Conservation (phyloP, 2,329 filamentous ascomycete species). For the Leptoxyphium fumago region DNA sequence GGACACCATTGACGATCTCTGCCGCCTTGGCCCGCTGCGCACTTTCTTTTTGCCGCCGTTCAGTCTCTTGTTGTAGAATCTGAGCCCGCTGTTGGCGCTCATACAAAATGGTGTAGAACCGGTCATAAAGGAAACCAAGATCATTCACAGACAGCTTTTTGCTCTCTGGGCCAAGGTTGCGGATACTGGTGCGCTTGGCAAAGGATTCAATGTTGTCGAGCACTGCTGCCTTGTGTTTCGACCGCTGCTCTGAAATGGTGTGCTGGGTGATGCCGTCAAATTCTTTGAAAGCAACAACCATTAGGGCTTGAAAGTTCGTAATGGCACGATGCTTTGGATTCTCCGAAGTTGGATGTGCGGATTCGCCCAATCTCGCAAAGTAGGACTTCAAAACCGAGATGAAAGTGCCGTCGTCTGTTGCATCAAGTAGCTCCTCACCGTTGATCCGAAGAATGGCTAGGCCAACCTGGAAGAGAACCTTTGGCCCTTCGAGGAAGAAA, state of each 20-base stretch:
- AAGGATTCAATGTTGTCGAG: conserved; percentile 95
- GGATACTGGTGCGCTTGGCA: conserved; percentile 87
- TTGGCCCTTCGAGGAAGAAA: conserved; percentile 95
- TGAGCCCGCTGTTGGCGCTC: conserved; percentile 74
- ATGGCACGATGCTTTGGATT: conserved; percentile 89
- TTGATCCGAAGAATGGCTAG: conserved; percentile 95
- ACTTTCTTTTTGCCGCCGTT: conserved; percentile 49
- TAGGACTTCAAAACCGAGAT: conserved; percentile 93
- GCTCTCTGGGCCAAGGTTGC: conserved; percentile 90
- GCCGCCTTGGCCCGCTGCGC: conserved; percentile 41
- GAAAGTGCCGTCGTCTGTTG: conserved; percentile 86
- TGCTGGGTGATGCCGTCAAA: conserved; percentile 91
- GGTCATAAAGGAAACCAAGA: conserved; percentile 78
- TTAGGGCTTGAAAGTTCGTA: conserved; percentile 91
- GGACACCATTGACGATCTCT: conserved; percentile 33
- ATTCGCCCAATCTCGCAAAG: conserved; percentile 85
- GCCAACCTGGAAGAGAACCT: conserved; percentile 92
- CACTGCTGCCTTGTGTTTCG: conserved; percentile 88
- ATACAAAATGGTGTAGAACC: conserved; percentile 84
- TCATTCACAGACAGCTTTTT: conserved; percentile 79
- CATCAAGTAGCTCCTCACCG: conserved; percentile 86
- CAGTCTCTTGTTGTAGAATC: conserved; percentile 43
- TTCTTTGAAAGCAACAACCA: conserved; percentile 98
- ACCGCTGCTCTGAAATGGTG: conserved; percentile 74
- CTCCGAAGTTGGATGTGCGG: conserved; percentile 86